phyloP scores from a whole-genome alignment of 2,329 filamentous ascomycete genomes.

The Stemphylium lycopersici region DNA sequence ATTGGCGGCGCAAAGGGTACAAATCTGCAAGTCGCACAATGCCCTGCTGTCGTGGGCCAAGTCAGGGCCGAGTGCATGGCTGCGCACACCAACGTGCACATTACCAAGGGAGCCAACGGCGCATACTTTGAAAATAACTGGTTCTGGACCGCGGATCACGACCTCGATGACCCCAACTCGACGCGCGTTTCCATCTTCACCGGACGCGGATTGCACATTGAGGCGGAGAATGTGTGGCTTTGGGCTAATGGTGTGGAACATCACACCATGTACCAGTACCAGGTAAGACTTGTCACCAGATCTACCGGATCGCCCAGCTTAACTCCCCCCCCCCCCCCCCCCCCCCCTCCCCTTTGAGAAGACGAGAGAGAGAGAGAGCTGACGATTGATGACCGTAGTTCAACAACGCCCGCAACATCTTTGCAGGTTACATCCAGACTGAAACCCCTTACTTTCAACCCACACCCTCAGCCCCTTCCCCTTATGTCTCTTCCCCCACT shows the following conservation, averaged over 20 bases:
- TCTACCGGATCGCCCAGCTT: too few species aligned
- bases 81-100: slow-evolving; percentile 63
- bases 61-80: slow-evolving; percentile 68
- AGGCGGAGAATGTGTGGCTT: slow-evolving; percentile 56
- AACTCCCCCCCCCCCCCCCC: too few species aligned
- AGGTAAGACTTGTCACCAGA: slow-evolving; percentile 47
- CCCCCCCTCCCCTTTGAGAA: too few species aligned
- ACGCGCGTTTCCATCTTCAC: slow-evolving; percentile 83
- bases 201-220: slow-evolving; percentile 80
- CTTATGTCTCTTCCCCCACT: slow-evolving; percentile 61
- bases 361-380: too few species aligned
- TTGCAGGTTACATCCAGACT: slow-evolving; percentile 83
- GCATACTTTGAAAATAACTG: slow-evolving; percentile 89
- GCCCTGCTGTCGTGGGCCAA: slow-evolving; percentile 68
- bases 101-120: slow-evolving; percentile 60
- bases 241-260: slow-evolving; percentile 74
- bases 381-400: slow-evolving; percentile 48
- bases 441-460: slow-evolving; percentile 88
- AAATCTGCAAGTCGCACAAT: slow-evolving; percentile 75
- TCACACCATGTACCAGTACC: slow-evolving; percentile 76
- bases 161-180: slow-evolving; percentile 77
- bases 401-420: slow-evolving; percentile 76
- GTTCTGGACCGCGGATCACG: slow-evolving; percentile 91
- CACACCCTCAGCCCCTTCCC: slow-evolving; percentile 72
- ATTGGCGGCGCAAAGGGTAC: slow-evolving; percentile 83